Conservation (phyloP, 1,284 basidiomycete genomes). For the Moesziomyces parantarcticus region DNA sequence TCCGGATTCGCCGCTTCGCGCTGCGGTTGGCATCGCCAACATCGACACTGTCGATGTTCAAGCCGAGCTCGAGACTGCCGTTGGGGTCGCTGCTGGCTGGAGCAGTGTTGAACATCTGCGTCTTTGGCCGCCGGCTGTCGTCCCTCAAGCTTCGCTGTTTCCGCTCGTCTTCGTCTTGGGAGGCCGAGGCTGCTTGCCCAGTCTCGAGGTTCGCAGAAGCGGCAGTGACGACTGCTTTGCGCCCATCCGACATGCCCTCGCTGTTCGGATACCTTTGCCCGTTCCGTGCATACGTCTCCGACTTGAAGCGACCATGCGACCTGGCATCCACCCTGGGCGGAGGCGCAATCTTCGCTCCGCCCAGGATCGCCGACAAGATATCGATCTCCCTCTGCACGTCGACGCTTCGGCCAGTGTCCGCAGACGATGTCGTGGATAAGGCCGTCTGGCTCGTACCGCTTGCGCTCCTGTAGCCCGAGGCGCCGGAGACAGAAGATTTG, state of each 20-base stretch:
- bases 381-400: slow-evolving; percentile 55
- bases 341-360: slow-evolving; percentile 20
- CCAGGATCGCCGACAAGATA: slow-evolving; percentile 54
- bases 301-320: slow-evolving; percentile 33
- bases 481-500: slow-evolving; percentile 11
- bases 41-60: slow-evolving; percentile 11
- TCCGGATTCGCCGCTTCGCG: slow-evolving; percentile 47
- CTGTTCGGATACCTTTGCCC: slow-evolving; percentile 1
- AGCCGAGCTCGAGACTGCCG: slow-evolving; percentile 4
- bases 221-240: background rate
- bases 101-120: slow-evolving; percentile 22
- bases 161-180: background rate
- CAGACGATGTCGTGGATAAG: slow-evolving; percentile 25
- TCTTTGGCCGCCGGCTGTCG: slow-evolving; percentile 4
- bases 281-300: slow-evolving; percentile 23
- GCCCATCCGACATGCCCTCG: background rate
- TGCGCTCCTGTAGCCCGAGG: slow-evolving; percentile 22
- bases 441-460: slow-evolving; percentile 39
- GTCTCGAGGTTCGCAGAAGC: background rate
- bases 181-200: background rate
- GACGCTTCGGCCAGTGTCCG: slow-evolving; percentile 32
- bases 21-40: slow-evolving; percentile 38
- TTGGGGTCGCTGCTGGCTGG: slow-evolving; percentile 7
- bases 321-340: slow-evolving; percentile 8
- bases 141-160: background rate